Percentiles rank a stretch among this genome's conserved stretches.
These are phyloP conservation scores for Salix caprea DNA, from an alignment of 345 rosid genomes.

Conservation along the genomic window DNA sequence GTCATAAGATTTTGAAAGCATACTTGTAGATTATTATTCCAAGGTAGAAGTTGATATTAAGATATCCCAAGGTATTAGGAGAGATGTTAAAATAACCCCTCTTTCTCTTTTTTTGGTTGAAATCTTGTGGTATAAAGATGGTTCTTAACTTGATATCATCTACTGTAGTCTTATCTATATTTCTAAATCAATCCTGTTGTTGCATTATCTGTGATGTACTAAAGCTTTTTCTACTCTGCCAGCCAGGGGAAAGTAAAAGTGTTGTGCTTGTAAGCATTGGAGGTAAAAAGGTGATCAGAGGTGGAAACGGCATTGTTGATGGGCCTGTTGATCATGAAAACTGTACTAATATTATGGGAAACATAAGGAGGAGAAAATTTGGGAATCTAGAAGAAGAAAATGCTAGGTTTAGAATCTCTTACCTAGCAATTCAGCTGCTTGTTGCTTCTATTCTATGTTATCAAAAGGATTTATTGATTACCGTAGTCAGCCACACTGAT, in stretches of 20 bases:
- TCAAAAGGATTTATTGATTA: slow-evolving; percentile 7
- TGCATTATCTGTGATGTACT: neutral
- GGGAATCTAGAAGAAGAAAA: slow-evolving; percentile 50
- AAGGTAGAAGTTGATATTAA: neutral
- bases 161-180: slow-evolving; percentile 6
- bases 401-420: slow-evolving; percentile 54
- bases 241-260: slow-evolving; percentile 91
- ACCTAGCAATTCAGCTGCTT: slow-evolving; percentile 16
- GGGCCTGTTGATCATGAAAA: slow-evolving; percentile 47
- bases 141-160: neutral
- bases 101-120: neutral
- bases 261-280: slow-evolving; percentile 79
- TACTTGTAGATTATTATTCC: neutral
- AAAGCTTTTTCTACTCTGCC: slow-evolving; percentile 28
- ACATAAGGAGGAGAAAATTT: slow-evolving; percentile 39
- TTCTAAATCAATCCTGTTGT: neutral
- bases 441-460: slow-evolving; percentile 7
- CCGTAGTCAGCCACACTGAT: neutral
- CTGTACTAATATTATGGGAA: slow-evolving; percentile 40
- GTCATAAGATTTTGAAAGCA: neutral
- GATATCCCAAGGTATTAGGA: neutral
- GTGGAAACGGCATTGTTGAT: slow-evolving; percentile 78
- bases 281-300: slow-evolving; percentile 69
- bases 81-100: neutral
- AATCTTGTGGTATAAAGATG: neutral